Evolutionary conservation across 2,329 filamentous ascomycete genomes (phyloP), one percentile per base, ranked within the genome.

Genomic region (Botrytis fabae): DNA sequence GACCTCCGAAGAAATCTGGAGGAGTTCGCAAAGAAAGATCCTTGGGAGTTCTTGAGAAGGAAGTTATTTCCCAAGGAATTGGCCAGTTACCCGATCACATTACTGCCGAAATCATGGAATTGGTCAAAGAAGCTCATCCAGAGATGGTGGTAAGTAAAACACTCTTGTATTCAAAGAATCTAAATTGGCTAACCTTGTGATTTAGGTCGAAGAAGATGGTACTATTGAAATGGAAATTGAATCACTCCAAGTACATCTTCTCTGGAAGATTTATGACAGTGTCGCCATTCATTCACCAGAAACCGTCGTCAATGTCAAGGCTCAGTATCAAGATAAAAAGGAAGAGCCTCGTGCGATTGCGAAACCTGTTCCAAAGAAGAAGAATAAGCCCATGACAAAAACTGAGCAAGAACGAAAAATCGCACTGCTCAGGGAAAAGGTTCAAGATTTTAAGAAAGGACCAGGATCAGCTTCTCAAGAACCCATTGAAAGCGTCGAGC

Each of bases 51-150:
- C 89, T 91, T 5, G 94, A 99, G 83, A 98, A 98, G 85, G 93
- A 96, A 73, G 89, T 95, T 76, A 97, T 99, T 73, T 95, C 94
- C 1, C 91, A 92, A 73, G 92, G 93, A 22, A 96, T 97, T 76
- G 92, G 91, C 78, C 91, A 91, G 75, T 89, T 98, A 73, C 91
- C 94, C 28, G 91, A 92, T 68, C 85, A 86, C n/a, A 90, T 93
- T 77, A 92, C 97, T 79, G 88, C 91, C 68, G 89, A 90, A 77
- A 94, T 95, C 0, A 93, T 98, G 46, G 90, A 92, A 74, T 95
- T 98, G 75, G 98, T 99, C 18, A 94, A 97, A 81, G 90, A 89
- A 76, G 95, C 97, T 77, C 82, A 93, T 85, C 84, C 93, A 83
- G 85, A 92, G 86, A 86, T 96, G 84, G 87, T 89, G 86, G 87